Base-by-base conservation (phyloP, 345 rosid genomes). In the Citrus trifoliata region DNA sequence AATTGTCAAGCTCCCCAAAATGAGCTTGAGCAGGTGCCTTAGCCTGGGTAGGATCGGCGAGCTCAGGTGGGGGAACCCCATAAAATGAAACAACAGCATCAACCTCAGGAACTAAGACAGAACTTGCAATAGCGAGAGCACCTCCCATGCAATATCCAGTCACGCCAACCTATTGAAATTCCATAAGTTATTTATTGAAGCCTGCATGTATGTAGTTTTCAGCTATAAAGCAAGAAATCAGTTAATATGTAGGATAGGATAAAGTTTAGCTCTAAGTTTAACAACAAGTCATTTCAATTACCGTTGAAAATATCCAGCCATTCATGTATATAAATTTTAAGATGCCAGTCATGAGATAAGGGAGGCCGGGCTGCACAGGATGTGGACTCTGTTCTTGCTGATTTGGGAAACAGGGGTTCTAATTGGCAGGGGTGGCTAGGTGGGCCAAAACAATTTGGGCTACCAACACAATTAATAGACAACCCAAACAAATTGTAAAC, bases 81-180 rank as follows among this genome's bases (percentile, higher is more conserved):
- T 94, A 96, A 79, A 96, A 96, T 22, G 92, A 90, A 72, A 91
- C 98, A 82, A 86, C 97, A 76, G 95, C 92, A 85, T 94, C 98
- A 24, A 91, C 97, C 75, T 87, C 95, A 14, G 93, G 97, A 80
- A 90, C 88, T 84, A 94, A 88, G 77, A 92, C 99, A 79, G 98
- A 89, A 82, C 95, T 94, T 77, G 99, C 97, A 78, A 96, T 90
- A 74, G 97, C 79, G 71, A 96, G 83, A 66, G 98, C 98, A 81
- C 98, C 97, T 25, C 95, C 99, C 97, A 96, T 92, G 86, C 99
- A 95, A 84, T 76, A 93, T 73, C 99, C 99, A 73, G 97, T 89
- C 24, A 95, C 99, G 51, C 99, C 99, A 87, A 84, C 98, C 99
- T 93, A 69, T 75, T 38, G 75, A 73, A 85, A 51, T 65, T 42